Evolutionary conservation across 2,329 filamentous ascomycete genomes (phyloP).

Genomic region (Epichloe uncinata): DNA sequence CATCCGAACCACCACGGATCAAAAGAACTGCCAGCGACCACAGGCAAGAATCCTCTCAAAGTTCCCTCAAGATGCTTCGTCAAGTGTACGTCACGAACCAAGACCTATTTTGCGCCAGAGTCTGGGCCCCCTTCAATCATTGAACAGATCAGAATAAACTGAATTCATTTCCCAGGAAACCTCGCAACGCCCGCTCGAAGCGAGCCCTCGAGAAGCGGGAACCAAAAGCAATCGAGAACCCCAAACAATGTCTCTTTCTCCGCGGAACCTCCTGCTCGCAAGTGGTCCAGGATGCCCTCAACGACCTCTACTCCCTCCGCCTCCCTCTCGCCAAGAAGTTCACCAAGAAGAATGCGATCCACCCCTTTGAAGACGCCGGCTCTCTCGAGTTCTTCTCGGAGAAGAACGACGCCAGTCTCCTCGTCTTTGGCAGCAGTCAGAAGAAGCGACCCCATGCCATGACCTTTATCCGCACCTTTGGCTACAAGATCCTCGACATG

Average conservation of each 20-base stretch:
- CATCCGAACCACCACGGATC: neutral
- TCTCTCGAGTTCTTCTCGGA: slow-evolving; percentile 90
- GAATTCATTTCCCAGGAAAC: slow-evolving; percentile 32
- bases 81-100: slow-evolving; percentile 29
- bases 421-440: slow-evolving; percentile 71
- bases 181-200: slow-evolving; percentile 73
- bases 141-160: neutral
- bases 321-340: slow-evolving; percentile 79
- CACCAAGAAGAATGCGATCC: slow-evolving; percentile 91
- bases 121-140: too few relatives aligned
- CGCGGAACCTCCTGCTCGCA: slow-evolving; percentile 77
- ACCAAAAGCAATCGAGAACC: slow-evolving; percentile 78
- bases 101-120: too few relatives aligned
- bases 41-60: neutral
- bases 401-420: slow-evolving; percentile 84
- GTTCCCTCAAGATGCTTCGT: slow-evolving; percentile 29
- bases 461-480: slow-evolving; percentile 71
- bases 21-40: neutral
- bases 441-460: slow-evolving; percentile 95
- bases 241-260: slow-evolving; percentile 81
- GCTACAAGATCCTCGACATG: slow-evolving; percentile 87
- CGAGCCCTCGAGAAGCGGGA: slow-evolving; percentile 87
- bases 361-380: slow-evolving; percentile 81
- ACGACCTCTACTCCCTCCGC: slow-evolving; percentile 74
- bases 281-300: slow-evolving; percentile 68